Percentiles rank a stretch among this genome's conserved stretches.
Conservation (phyloP, 2,329 filamentous ascomycete genomes). For the Hymenotorrendiella dingleyae region DNA sequence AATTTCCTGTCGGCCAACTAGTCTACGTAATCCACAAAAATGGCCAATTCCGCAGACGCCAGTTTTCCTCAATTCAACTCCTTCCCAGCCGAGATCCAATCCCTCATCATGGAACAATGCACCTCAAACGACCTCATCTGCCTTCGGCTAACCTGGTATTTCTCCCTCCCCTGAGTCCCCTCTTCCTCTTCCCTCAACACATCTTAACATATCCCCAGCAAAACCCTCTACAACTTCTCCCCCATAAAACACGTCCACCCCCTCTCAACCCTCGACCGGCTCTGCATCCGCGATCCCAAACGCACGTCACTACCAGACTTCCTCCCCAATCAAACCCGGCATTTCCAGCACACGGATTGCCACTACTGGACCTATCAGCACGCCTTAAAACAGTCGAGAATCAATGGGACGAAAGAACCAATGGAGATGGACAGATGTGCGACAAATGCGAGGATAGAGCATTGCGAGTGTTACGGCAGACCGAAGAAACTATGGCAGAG, state of each 20-base stretch:
- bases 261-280: constrained; percentile 12
- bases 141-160: constrained; percentile 26
- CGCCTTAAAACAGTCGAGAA: neutral
- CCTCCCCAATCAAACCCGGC: neutral
- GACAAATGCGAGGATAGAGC: constrained; percentile 3
- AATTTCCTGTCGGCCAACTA: neutral
- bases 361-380: constrained; percentile 12
- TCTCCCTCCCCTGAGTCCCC: no score
- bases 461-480: constrained; percentile 19
- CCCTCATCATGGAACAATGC: constrained; percentile 20
- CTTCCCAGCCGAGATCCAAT: constrained; percentile 24
- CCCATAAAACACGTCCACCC: constrained; percentile 4
- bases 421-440: neutral
- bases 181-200: neutral
- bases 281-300: neutral
- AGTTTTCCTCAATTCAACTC: constrained; percentile 19
- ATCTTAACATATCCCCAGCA: constrained; percentile 9
- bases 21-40: neutral
- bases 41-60: neutral
- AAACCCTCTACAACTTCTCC: constrained; percentile 20
- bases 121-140: constrained; percentile 22
- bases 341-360: constrained; percentile 11
- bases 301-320: constrained; percentile 7
- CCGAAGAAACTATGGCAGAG: constrained; percentile 12
- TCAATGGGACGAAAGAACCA: neutral